Conservation (phyloP, 2,329 filamentous ascomycete species). For the Fonsecaea multimorphosa region DNA sequence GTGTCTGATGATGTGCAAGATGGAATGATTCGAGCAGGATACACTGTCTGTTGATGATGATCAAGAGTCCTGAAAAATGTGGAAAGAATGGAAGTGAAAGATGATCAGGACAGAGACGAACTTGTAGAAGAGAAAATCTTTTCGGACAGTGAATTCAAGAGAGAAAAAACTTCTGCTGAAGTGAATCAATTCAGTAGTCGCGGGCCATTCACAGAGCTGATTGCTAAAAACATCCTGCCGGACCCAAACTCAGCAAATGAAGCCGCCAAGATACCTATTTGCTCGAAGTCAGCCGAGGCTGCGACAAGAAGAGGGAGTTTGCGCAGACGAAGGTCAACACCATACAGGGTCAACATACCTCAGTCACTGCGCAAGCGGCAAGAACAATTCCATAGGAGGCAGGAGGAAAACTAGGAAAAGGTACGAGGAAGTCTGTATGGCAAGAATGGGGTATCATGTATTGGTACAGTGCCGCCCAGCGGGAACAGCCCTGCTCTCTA, state of each 20-base stretch:
- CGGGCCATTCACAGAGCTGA: not conserved
- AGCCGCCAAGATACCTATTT: not conserved
- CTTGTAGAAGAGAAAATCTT: not conserved
- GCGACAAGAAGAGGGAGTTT: not conserved
- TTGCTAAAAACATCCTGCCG: not conserved
- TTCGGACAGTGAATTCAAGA: too few species aligned
- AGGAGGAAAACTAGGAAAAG: not conserved
- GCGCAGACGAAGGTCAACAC: not conserved
- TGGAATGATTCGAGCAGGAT: not conserved
- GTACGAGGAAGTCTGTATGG: not conserved
- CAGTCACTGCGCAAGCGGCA: not conserved
- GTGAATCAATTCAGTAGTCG: not conserved
- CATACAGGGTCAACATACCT: not conserved
- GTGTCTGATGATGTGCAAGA: not conserved
- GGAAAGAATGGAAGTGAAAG: not conserved
- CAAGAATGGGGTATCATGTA: conserved; percentile 30
- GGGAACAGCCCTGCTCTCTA: not conserved
- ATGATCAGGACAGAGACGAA: not conserved
- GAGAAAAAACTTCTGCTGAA: not conserved
- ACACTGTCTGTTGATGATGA: not conserved
- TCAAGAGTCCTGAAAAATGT: not conserved
- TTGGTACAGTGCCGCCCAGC: conserved; percentile 24
- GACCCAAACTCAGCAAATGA: not conserved
- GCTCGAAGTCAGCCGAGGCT: not conserved
- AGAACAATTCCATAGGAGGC: not conserved